phyloP scores from a whole-genome alignment of 2,329 filamentous ascomycete genomes.

The Grosmannia penicillata region DNA sequence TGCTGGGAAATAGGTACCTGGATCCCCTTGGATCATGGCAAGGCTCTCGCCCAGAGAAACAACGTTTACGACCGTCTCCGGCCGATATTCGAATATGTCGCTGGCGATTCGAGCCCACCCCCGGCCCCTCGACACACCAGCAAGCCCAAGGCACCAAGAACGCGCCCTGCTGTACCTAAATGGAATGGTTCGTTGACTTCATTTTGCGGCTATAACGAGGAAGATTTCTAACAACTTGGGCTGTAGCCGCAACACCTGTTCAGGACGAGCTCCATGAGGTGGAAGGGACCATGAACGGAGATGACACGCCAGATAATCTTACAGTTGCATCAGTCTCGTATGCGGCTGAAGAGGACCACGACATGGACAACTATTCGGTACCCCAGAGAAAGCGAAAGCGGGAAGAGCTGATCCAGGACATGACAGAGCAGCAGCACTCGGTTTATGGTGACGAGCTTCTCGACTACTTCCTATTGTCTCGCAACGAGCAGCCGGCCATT shows the following conservation, averaged over 20 bases:
- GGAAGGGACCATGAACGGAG: slow-evolving; percentile 50
- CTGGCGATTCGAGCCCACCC: slow-evolving; percentile 76
- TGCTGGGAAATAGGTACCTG: slow-evolving; percentile 64
- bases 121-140: slow-evolving; percentile 86
- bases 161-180: slow-evolving; percentile 46
- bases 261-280: slow-evolving; percentile 51
- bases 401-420: slow-evolving; percentile 43
- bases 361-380: slow-evolving; percentile 49
- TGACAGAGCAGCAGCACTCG: slow-evolving; percentile 70
- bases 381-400: slow-evolving; percentile 64
- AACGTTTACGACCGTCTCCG: slow-evolving; percentile 69
- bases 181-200: slow-evolving; percentile 27
- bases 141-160: slow-evolving; percentile 64
- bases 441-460: slow-evolving; percentile 86
- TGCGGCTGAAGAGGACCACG: slow-evolving; percentile 69
- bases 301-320: slow-evolving; percentile 70
- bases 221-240: not conserved
- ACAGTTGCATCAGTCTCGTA: slow-evolving; percentile 72
- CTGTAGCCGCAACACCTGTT: slow-evolving; percentile 18
- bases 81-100: slow-evolving; percentile 78
- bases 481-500: slow-evolving; percentile 58
- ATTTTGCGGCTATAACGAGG: not conserved
- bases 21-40: slow-evolving; percentile 77
- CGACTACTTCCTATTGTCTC: slow-evolving; percentile 86
- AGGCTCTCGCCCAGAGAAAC: slow-evolving; percentile 73